Evolutionary conservation across 2,329 filamentous ascomycete species (phyloP).

Genomic region (Epichloe gansuensis): DNA sequence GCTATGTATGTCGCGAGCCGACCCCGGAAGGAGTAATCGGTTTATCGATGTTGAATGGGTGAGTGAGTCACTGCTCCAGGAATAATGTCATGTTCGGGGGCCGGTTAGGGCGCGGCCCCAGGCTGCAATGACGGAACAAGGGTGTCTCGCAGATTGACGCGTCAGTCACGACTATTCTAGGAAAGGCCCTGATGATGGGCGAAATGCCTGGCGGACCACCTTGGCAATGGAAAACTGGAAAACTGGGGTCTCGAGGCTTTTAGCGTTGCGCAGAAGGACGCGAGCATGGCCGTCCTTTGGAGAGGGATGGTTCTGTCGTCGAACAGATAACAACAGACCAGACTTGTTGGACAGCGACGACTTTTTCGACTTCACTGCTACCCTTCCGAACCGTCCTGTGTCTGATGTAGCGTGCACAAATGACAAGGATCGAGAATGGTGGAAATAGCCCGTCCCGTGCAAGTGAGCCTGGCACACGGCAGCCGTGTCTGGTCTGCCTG

Average conservation of each 20-base stretch:
- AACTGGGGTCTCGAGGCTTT: neutral
- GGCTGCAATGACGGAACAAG: neutral
- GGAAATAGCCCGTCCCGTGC: neutral
- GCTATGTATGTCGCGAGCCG: neutral
- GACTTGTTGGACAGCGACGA: neutral
- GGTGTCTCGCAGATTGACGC: no score
- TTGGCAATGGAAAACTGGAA: neutral
- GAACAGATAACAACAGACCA: no score
- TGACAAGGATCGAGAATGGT: neutral
- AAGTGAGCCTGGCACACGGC: neutral
- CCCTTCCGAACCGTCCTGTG: no score
- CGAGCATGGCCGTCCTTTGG: neutral
- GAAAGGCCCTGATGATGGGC: neutral
- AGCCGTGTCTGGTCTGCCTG: neutral
- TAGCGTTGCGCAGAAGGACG: neutral
- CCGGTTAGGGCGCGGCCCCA: neutral
- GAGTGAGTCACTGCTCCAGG: neutral
- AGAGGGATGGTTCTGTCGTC: no score
- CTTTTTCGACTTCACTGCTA: neutral
- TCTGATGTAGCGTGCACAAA: neutral
- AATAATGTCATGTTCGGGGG: neutral
- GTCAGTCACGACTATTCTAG: no score
- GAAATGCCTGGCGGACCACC: slow-evolving; percentile 2
- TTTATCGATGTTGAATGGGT: no score
- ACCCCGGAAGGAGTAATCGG: neutral